A percentile compares a stretch with the other conserved stretches of the same genome.
Conservation (phyloP, 129 eudicot species). For the Tanacetum coccineum region DNA sequence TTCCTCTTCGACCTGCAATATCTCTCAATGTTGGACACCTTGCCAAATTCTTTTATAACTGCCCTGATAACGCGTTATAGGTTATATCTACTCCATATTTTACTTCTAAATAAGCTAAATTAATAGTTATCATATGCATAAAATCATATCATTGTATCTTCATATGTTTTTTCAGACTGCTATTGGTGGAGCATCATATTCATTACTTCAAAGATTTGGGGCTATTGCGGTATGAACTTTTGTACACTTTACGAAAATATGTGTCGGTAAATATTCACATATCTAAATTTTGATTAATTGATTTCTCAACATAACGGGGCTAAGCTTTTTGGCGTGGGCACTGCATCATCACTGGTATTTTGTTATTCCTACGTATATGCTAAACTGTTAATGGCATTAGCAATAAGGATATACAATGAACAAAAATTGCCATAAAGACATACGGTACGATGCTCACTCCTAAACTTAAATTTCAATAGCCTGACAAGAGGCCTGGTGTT, state of each 20-base stretch:
- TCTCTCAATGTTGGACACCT: slow-evolving; percentile 36
- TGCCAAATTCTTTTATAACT: slow-evolving; percentile 67
- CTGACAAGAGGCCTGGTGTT: too few relatives aligned
- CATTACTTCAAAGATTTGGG: slow-evolving; percentile 74
- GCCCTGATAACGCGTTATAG: slow-evolving; percentile 97
- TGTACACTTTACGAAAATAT: not conserved
- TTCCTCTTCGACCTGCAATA: slow-evolving; percentile 83
- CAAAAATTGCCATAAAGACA: too few relatives aligned
- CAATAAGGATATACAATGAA: too few relatives aligned
- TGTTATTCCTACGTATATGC: slow-evolving; percentile 3
- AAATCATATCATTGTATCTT: not conserved
- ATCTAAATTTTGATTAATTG: slow-evolving; percentile 12
- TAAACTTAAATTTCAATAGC: too few relatives aligned
- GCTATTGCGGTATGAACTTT: slow-evolving; percentile 58
- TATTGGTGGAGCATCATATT: slow-evolving; percentile 67
- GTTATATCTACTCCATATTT: slow-evolving; percentile 24
- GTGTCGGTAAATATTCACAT: not conserved
- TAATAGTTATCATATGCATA: not conserved
- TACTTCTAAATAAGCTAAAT: not conserved
- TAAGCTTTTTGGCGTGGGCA: slow-evolving; percentile 94
- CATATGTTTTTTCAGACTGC: slow-evolving; percentile 47
- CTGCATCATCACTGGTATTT: slow-evolving; percentile 81
- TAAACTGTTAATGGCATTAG: too few relatives aligned
- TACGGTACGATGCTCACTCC: too few relatives aligned
- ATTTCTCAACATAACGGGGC: slow-evolving; percentile 76